Evolutionary conservation across 495 filamentous ascomycete genomes (phyloP).

Genomic region (Penicillium paradoxum): DNA sequence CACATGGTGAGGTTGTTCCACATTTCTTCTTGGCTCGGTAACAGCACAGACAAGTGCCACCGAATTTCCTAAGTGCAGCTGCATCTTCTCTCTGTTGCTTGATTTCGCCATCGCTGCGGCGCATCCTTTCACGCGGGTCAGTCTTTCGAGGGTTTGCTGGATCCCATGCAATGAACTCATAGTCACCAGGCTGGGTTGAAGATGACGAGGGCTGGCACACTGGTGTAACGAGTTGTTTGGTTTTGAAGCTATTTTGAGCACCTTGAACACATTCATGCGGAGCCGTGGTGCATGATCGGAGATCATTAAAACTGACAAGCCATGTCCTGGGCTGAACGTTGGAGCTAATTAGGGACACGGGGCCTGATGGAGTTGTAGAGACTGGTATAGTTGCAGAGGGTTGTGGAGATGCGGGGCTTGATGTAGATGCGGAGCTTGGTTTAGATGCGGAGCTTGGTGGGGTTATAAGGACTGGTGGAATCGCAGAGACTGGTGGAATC

Average conservation of each 20-base stretch:
- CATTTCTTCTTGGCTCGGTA: constrained; percentile 28
- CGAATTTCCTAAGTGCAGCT: constrained; percentile 15
- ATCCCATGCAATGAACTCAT: constrained; percentile 12
- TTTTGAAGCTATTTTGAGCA: neutral
- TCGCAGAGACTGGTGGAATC: no score
- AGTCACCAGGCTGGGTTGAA: neutral
- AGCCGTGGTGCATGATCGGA: neutral
- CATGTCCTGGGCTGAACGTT: neutral
- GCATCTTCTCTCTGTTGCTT: constrained; percentile 13
- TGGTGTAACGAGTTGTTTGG: neutral
- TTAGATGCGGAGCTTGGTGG: no score
- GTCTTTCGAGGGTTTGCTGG: constrained; percentile 2
- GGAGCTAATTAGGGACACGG: neutral
- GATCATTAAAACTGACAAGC: neutral
- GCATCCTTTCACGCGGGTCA: constrained; percentile 9
- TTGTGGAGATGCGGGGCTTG: no score
- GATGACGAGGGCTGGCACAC: no score
- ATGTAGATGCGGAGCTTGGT: no score
- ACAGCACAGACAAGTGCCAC: constrained; percentile 28
- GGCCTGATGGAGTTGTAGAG: neutral
- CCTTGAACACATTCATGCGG: neutral
- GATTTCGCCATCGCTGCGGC: constrained; percentile 7
- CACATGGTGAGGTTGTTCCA: constrained; percentile 14
- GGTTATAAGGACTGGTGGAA: no score
- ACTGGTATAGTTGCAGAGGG: no score